Percentiles rank a stretch among this genome's conserved stretches.
Evolutionary conservation across 768 basidiomycete species (phyloP).

Genomic region (Tulasnella calospora): DNA sequence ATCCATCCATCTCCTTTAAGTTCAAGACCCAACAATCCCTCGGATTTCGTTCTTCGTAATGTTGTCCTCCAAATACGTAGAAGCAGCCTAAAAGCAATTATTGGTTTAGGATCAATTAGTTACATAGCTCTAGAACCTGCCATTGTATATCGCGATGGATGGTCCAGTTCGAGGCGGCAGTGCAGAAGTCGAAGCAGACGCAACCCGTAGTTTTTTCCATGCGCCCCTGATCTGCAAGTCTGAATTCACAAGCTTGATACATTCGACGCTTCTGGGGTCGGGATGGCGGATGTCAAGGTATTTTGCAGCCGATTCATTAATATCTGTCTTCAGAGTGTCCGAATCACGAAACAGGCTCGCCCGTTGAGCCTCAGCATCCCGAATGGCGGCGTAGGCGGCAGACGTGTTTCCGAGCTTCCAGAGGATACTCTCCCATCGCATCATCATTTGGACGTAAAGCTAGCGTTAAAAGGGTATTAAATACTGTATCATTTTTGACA

Average conservation of each 20-base stretch:
- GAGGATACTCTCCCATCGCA: conserved; percentile 33
- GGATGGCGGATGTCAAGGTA: neutral
- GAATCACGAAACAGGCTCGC: neutral
- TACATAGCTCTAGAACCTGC: conserved; percentile 10
- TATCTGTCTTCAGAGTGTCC: neutral
- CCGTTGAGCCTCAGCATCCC: neutral
- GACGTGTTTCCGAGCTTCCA: conserved; percentile 39
- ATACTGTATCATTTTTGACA: neutral
- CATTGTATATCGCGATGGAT: conserved; percentile 31
- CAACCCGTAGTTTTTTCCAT: conserved; percentile 36
- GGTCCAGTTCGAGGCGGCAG: conserved; percentile 31
- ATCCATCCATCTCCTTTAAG: conserved; percentile 18
- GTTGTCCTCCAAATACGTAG: conserved; percentile 30
- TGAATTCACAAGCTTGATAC: neutral
- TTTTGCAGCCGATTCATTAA: neutral
- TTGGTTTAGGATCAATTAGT: conserved; percentile 28
- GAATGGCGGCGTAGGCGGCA: conserved; percentile 34
- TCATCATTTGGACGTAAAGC: conserved; percentile 31
- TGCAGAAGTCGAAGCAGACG: conserved; percentile 34
- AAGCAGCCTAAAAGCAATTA: conserved; percentile 24
- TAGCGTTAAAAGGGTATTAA: neutral
- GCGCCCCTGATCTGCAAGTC: conserved; percentile 39
- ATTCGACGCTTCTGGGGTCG: neutral
- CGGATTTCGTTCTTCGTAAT: conserved; percentile 27
- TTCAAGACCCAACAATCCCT: conserved; percentile 30